Evolutionary conservation across 2,329 filamentous ascomycete genomes (phyloP).

Genomic region (Pyrenochaeta sp.): DNA sequence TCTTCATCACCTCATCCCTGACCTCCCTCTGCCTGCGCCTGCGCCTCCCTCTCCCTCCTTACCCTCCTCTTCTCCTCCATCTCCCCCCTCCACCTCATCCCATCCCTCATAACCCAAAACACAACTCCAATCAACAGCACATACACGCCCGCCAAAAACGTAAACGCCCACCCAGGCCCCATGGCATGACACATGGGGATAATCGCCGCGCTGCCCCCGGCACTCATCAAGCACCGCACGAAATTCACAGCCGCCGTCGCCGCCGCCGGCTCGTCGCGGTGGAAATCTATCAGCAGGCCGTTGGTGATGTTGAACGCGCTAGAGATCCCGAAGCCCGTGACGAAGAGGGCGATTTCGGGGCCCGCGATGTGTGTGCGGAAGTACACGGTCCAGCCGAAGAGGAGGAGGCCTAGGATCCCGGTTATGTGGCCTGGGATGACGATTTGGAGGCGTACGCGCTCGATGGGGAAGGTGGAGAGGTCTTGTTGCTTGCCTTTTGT

Average conservation of each 20-base stretch:
- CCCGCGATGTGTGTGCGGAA: slow-evolving; percentile 48
- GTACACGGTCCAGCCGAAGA: slow-evolving; percentile 54
- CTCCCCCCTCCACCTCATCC: slow-evolving; percentile 40
- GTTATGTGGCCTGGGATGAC: slow-evolving; percentile 47
- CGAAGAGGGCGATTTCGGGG: slow-evolving; percentile 57
- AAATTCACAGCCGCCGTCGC: slow-evolving; percentile 51
- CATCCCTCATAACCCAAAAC: slow-evolving; percentile 40
- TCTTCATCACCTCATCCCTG: no score
- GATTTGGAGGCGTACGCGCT: slow-evolving; percentile 52
- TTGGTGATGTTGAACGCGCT: slow-evolving; percentile 57
- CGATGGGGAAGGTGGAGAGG: slow-evolving; percentile 61
- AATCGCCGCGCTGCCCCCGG: slow-evolving; percentile 48
- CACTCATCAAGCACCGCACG: slow-evolving; percentile 46
- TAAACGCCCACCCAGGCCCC: slow-evolving; percentile 56
- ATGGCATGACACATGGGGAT: slow-evolving; percentile 52
- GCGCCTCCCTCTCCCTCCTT: slow-evolving; percentile 10
- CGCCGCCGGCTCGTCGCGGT: slow-evolving; percentile 49
- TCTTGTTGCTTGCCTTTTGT: slow-evolving; percentile 65
- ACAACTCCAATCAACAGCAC: slow-evolving; percentile 31
- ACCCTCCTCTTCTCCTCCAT: slow-evolving; percentile 22
- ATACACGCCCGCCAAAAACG: slow-evolving; percentile 47
- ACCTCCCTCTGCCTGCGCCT: no score
- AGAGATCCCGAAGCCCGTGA: slow-evolving; percentile 64
- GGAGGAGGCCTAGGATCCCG: slow-evolving; percentile 42
- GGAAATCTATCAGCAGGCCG: slow-evolving; percentile 56